Evolutionary conservation across 2,329 filamentous ascomycete species (phyloP).

Genomic region (Metarhizium robertsii): DNA sequence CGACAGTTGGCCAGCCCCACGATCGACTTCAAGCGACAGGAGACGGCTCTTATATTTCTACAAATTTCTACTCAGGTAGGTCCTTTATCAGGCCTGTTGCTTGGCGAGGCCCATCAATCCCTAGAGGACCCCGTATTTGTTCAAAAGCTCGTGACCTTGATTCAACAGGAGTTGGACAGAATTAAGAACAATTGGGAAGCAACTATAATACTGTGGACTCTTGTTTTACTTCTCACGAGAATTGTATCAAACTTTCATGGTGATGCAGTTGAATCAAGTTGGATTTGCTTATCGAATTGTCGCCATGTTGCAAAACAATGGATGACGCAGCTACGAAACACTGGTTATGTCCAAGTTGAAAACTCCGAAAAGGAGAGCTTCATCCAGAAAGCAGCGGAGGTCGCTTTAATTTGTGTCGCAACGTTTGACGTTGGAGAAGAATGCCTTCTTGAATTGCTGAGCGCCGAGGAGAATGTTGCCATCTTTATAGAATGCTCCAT

Average conservation of each 20-base stretch:
- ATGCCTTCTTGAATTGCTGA: neutral
- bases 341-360: neutral
- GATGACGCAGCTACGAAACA: neutral
- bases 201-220: neutral
- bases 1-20: slow-evolving; percentile 35
- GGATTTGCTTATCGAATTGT: neutral
- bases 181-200: slow-evolving; percentile 3
- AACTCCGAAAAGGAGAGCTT: neutral
- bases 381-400: neutral
- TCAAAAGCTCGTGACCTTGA: neutral
- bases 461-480: neutral
- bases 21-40: slow-evolving; percentile 40
- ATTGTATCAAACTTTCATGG: neutral
- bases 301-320: neutral
- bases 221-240: neutral
- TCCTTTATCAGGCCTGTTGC: slow-evolving; percentile 9
- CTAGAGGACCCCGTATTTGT: slow-evolving; percentile 25
- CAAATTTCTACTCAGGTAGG: slow-evolving; percentile 43
- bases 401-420: neutral
- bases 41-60: slow-evolving; percentile 35
- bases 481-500: neutral
- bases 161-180: neutral
- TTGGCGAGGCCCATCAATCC: slow-evolving; percentile 25
- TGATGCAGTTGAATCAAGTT: neutral
- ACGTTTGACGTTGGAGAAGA: neutral